phyloP scores from a whole-genome alignment of 2,329 filamentous ascomycete species.

The Sphaerulina musiva region DNA sequence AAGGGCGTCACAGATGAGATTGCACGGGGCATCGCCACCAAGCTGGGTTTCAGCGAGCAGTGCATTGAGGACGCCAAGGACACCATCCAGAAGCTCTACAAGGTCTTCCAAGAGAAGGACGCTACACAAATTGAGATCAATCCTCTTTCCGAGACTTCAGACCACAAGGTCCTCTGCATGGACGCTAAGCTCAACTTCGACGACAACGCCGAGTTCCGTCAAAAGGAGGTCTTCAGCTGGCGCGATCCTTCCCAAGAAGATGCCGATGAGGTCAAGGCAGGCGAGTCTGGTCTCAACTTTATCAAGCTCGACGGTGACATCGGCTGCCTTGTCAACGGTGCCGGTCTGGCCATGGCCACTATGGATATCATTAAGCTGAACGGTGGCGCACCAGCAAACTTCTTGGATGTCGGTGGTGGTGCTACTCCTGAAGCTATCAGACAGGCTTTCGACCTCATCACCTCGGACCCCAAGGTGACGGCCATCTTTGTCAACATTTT shows the following conservation, averaged over 20 bases:
- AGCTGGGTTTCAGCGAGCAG: conserved; percentile 96
- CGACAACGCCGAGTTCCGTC: conserved; percentile 97
- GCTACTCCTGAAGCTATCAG: conserved; percentile 94
- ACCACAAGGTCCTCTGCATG: conserved; percentile 98
- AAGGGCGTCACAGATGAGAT: conserved; percentile 92
- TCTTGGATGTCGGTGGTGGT: conserved; percentile 96
- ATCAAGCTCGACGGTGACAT: conserved; percentile 99
- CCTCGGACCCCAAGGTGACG: conserved; percentile 93
- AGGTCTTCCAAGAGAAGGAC: conserved; percentile 97
- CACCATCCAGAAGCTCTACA: conserved; percentile 98
- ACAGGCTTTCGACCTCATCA: conserved; percentile 97
- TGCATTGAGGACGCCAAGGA: conserved; percentile 92
- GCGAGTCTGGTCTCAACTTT: conserved; percentile 92
- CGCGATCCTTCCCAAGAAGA: conserved; percentile 95
- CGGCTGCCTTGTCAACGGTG: conserved; percentile 97
- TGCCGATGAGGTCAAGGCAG: conserved; percentile 92
- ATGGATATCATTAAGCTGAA: conserved; percentile 99
- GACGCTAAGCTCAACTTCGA: conserved; percentile 98
- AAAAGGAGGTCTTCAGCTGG: conserved; percentile 92
- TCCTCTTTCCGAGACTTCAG: conserved; percentile 93
- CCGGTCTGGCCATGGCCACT: conserved; percentile 98
- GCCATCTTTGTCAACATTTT: conserved; percentile 99
- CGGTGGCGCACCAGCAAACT: conserved; percentile 92
- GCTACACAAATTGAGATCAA: conserved; percentile 99
- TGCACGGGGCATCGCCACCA: conserved; percentile 77